Evolutionary conservation across 23 red algal species (phyloP), one percentile per base, ranked within the genome.

Genomic region (Cyanidium caldarium): DNA sequence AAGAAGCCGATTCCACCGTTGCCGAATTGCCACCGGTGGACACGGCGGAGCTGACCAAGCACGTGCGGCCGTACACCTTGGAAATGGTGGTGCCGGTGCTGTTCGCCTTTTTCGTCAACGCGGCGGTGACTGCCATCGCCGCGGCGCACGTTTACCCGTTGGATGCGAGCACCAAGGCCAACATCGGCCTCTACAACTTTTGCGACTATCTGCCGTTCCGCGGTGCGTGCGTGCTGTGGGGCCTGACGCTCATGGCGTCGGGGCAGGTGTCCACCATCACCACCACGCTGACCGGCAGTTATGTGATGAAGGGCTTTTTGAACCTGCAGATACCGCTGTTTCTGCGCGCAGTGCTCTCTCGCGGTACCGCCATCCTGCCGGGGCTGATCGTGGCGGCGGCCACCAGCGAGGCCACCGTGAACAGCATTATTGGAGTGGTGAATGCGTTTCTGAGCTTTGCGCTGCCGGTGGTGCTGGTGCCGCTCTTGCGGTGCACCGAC

Each of bases 241-340:
- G 39, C 12, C 5, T 69, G 17, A 44, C 36, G 19, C 42, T 69
- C 17, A 12, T 69, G 25, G 7, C 36, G 33, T 69, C 66, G 5
- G 66, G 66, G n/a, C 25, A n/a, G 36, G 38, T 28, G 5, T 44
- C 66, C 7, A 45, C 66, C 17, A 36, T 69, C 5, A 69, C 66
- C n/a, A 23, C 66, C 14, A 69, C 66, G 38, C 42, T 44, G 38
- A 69, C 66, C 33, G 66, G 66, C 33, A 41, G 42, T 23, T 44
- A 44, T 39, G 66, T 69, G 7, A 69, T 69, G 66, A 45, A 36
- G n/a, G 66, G 66, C n/a, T 69, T 69, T 69, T 23, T 69, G 17
- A n/a, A 69, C 26, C 12, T 69, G 12, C 38, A 36, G 25, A 45
- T 69, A 38, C 66, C 66, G 5, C 7, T 69, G 12, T 36, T 69